Evolutionary conservation across 1,139 yeast genomes (phyloP).

Genomic region (Lizanozyma gosingica): DNA sequence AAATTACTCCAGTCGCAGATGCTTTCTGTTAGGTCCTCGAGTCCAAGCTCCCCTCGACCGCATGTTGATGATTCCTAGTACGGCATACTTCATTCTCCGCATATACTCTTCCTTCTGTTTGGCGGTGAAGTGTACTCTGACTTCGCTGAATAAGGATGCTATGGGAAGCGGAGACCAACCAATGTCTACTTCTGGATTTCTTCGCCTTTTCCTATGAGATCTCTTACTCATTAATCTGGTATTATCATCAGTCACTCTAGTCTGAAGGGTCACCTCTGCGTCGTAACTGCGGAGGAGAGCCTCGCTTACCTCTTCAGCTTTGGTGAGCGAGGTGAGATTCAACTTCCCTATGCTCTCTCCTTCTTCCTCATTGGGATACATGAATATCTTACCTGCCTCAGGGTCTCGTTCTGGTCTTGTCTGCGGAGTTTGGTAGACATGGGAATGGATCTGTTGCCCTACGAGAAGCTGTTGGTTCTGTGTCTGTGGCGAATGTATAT

Average conservation of each 20-base stretch:
- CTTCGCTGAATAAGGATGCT: constrained; percentile 4
- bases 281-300: not conserved
- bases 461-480: too few species aligned
- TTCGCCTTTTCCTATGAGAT: constrained; percentile 7
- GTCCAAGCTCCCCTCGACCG: constrained; percentile 28
- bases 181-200: constrained; percentile 13
- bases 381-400: constrained; percentile 1
- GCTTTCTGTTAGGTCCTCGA: constrained; percentile 12
- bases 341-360: not conserved
- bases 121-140: constrained; percentile 27
- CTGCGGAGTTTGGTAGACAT: too few species aligned
- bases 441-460: too few species aligned
- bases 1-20: too few species aligned
- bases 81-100: constrained; percentile 12
- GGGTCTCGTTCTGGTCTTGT: not conserved
- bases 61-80: constrained; percentile 32
- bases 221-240: not conserved
- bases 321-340: not conserved
- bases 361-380: constrained; percentile 2
- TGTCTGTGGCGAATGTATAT: too few species aligned
- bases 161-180: constrained; percentile 30
- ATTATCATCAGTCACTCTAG: not conserved
- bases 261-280: not conserved
- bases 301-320: not conserved
- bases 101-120: constrained; percentile 12